Percentiles rank a stretch among this genome's conserved stretches.
Evolutionary conservation across 139 green algal species (phyloP).

Genomic region (Micractinium conductrix): DNA sequence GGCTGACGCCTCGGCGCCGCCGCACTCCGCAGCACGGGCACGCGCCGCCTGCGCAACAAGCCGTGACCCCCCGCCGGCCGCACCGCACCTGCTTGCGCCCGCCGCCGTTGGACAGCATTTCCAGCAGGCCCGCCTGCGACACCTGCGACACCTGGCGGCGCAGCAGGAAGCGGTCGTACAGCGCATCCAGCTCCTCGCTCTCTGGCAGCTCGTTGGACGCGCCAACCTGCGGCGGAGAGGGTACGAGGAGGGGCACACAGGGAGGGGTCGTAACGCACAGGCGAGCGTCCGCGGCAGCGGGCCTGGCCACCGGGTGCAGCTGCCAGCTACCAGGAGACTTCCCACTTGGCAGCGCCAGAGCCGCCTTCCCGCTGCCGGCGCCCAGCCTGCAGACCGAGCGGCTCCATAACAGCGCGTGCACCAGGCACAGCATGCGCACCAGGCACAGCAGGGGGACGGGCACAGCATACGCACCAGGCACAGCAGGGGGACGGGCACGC

Average conservation of each 20-base stretch:
- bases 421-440: slow-evolving; percentile 51
- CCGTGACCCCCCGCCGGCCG: not conserved
- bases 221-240: slow-evolving; percentile 87
- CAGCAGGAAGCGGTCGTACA: slow-evolving; percentile 97
- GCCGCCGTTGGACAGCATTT: slow-evolving; percentile 44
- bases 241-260: no score
- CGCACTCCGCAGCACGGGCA: no score
- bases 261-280: no score
- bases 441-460: slow-evolving; percentile 74
- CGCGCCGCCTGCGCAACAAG: no score
- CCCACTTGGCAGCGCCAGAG: no score
- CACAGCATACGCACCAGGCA: slow-evolving; percentile 68
- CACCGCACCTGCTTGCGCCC: slow-evolving; percentile 11
- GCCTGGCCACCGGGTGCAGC: no score
- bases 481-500: slow-evolving; percentile 74
- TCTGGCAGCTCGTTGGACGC: slow-evolving; percentile 96
- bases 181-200: slow-evolving; percentile 93
- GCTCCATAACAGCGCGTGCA: no score
- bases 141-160: slow-evolving; percentile 77
- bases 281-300: no score
- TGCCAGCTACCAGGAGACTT: no score
- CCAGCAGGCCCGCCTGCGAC: slow-evolving; percentile 26
- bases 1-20: no score
- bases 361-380: no score
- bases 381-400: no score